Evolutionary conservation across 805 yeast species (phyloP).

Genomic region (Candida khao-thaluensis): DNA sequence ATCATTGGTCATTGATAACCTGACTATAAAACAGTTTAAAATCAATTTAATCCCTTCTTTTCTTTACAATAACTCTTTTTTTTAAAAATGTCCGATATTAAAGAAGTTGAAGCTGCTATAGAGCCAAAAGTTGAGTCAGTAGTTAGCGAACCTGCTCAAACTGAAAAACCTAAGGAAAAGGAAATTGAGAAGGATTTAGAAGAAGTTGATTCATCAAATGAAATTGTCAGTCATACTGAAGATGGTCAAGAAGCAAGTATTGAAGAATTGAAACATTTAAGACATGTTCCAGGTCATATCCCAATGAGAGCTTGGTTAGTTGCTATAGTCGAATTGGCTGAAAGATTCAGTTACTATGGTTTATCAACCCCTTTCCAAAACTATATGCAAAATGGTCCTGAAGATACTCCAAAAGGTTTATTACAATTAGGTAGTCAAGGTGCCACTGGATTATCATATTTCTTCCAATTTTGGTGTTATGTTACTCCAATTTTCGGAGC

Average conservation of each 20-base stretch:
- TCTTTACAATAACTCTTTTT: background rate
- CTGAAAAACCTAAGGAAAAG: background rate
- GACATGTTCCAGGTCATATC: constrained; percentile 51
- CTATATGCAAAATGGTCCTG: constrained; percentile 63
- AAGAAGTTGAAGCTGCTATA: background rate
- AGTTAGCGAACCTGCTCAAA: no score
- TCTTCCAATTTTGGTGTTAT: constrained; percentile 82
- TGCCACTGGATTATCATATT: constrained; percentile 71
- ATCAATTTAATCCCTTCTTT: background rate
- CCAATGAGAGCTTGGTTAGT: constrained; percentile 62
- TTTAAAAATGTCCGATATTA: constrained; percentile 1
- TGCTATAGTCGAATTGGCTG: constrained; percentile 74
- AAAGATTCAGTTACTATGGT: constrained; percentile 81
- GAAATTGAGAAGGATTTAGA: constrained; percentile 3
- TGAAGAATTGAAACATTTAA: constrained; percentile 50
- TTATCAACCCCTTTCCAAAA: constrained; percentile 73
- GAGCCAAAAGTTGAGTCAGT: constrained; percentile 3
- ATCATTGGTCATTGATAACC: constrained; percentile 1
- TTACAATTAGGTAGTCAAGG: constrained; percentile 58
- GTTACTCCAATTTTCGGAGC: constrained; percentile 79
- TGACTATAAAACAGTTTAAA: background rate
- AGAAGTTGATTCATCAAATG: background rate
- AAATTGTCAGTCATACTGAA: constrained; percentile 10
- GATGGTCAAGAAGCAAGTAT: constrained; percentile 50
- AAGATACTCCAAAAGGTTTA: constrained; percentile 43